These are phyloP conservation scores for Pseudogymnoascus pannorum DNA, from an alignment of 2,329 filamentous ascomycete species.

Conservation along the genomic window DNA sequence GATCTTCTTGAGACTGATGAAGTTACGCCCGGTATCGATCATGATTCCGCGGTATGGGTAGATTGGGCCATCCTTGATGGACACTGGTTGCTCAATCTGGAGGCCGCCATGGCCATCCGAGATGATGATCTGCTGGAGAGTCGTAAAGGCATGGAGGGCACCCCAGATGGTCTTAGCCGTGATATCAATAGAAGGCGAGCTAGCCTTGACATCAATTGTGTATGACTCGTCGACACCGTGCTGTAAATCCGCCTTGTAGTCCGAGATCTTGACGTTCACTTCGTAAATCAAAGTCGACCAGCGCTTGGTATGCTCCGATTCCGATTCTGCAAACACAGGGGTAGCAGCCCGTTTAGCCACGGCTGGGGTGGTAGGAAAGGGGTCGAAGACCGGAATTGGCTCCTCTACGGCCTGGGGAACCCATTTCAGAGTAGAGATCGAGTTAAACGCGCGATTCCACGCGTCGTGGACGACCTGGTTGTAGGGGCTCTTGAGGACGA, in stretches of 20 bases:
- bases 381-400: slow-evolving; percentile 41
- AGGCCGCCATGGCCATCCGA: slow-evolving; percentile 47
- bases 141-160: slow-evolving; percentile 62
- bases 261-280: slow-evolving; percentile 39
- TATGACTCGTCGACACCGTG: slow-evolving; percentile 69
- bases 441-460: slow-evolving; percentile 42
- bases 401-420: slow-evolving; percentile 45
- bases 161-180: slow-evolving; percentile 59
- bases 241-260: slow-evolving; percentile 41
- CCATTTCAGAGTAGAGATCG: slow-evolving; percentile 46
- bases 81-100: slow-evolving; percentile 63
- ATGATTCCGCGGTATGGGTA: slow-evolving; percentile 73
- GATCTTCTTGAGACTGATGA: slow-evolving; percentile 61
- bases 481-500: slow-evolving; percentile 33
- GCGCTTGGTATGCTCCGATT: slow-evolving; percentile 22
- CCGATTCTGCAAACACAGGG: background rate
- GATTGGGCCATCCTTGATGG: slow-evolving; percentile 61
- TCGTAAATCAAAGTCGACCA: slow-evolving; percentile 30
- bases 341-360: slow-evolving; percentile 16
- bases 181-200: slow-evolving; percentile 40
- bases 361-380: slow-evolving; percentile 38
- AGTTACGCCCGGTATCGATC: slow-evolving; percentile 67
- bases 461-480: slow-evolving; percentile 36
- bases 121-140: slow-evolving; percentile 73
- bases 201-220: slow-evolving; percentile 49